Base-by-base conservation (phyloP, 495 filamentous ascomycete species). In the Evernia prunastri region DNA sequence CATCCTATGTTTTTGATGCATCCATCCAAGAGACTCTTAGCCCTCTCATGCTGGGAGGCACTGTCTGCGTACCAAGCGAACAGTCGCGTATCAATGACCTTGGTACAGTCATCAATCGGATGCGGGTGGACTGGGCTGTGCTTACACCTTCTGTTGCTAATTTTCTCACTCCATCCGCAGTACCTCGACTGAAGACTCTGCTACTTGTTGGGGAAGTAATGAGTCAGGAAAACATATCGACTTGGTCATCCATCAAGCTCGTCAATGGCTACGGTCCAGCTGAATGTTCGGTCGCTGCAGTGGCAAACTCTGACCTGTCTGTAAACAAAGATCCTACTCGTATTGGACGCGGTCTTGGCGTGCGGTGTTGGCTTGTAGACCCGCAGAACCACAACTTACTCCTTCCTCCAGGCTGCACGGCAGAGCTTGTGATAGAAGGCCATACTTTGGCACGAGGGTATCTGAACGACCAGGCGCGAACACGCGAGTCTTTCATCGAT, bases 251-350 rank as follows among this genome's bases (percentile, higher is more conserved):
- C 31, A 68, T 70, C 5, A 70, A 82, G 0, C 72, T 86, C 2
- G 72, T 86, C 35, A 86, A 85, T 63, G 82, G 75, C 1, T 88
- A 88, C 60, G 85, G 85, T 1, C 85, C 84, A 7, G 81, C 79
- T 1, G 86, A 87, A 68, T 78, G 74, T 63, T 67, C 68, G 53
- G 72, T 78, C 39, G 65, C 71, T 0, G 72, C 71, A 9, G 67
- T 68, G 0, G 72, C 68, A 60, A 63, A 64, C 20, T 61, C 68
- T 18, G 15, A 60, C 25, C 18, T 59, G n/a, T 31, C 25, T 4
- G 49, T 31, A 47, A 56, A 33, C 59, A 69, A 40, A 43, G 82
- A 0, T 72, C 72, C 36, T 78, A 73, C 64, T 17, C 49, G 17
- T 8, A 82, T 87, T 60, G 83, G 84, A 1, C 72, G 77, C 72